Evolutionary conservation across 352 stramenopile species (phyloP).

Genomic region (Peronospora farinosa): DNA sequence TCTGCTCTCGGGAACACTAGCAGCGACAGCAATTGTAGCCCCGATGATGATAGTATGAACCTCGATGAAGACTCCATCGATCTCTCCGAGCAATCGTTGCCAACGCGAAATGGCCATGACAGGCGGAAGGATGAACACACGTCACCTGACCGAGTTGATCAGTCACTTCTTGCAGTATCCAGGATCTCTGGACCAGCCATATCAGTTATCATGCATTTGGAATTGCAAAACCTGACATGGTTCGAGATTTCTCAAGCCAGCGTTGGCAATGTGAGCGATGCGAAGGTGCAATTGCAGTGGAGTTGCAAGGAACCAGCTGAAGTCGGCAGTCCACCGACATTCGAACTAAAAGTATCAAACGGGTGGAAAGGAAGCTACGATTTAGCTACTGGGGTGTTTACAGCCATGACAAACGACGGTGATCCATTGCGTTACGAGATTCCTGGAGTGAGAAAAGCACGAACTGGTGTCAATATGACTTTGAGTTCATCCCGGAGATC

Average conservation of each 20-base stretch:
- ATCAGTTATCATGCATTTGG: slow-evolving; percentile 43
- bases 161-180: slow-evolving; percentile 5
- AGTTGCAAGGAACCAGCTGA: slow-evolving; percentile 43
- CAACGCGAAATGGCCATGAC: slow-evolving; percentile 2
- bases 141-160: slow-evolving; percentile 1
- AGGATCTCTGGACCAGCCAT: slow-evolving; percentile 10
- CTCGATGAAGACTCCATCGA: slow-evolving; percentile 19
- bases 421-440: slow-evolving; percentile 27
- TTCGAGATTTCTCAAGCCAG: slow-evolving; percentile 25
- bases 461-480: background rate
- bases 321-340: slow-evolving; percentile 35
- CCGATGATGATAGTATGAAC: slow-evolving; percentile 13
- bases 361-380: slow-evolving; percentile 32
- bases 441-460: slow-evolving; percentile 5
- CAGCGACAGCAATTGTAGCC: slow-evolving; percentile 24
- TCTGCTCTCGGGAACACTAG: slow-evolving; percentile 9
- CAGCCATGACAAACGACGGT: slow-evolving; percentile 20
- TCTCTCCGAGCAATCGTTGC: slow-evolving; percentile 21
- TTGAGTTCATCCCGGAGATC: slow-evolving; percentile 2
- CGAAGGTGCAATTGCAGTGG: slow-evolving; percentile 31
- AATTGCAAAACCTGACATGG: slow-evolving; percentile 36
- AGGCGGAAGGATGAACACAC: slow-evolving; percentile 6
- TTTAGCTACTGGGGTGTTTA: slow-evolving; percentile 24
- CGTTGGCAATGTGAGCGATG: background rate
- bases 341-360: slow-evolving; percentile 36